Evolutionary conservation across 768 basidiomycete species (phyloP).

Genomic region (Mycena maculata): DNA sequence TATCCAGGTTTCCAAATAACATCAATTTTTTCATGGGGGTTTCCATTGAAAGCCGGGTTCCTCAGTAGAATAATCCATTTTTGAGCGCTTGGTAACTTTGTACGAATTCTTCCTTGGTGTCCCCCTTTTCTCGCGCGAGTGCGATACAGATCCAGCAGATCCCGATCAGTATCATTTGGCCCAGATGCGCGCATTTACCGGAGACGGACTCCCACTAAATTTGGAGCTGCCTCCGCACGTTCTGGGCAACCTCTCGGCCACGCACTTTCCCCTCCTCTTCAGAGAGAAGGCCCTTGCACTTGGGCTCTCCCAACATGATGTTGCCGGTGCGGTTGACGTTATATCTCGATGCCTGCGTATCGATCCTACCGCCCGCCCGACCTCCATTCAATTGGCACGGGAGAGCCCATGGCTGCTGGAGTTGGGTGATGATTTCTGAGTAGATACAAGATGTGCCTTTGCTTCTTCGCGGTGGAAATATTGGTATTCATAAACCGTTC

Average conservation of each 20-base stretch:
- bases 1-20: no score
- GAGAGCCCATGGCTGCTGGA: slow-evolving; percentile 13
- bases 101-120: slow-evolving; percentile 23
- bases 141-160: background rate
- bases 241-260: background rate
- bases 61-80: no score
- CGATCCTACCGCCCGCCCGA: slow-evolving; percentile 3
- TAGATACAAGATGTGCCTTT: no score
- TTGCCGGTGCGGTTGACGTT: slow-evolving; percentile 6
- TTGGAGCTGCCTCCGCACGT: background rate
- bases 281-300: slow-evolving; percentile 1
- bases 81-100: no score
- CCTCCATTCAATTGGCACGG: slow-evolving; percentile 2
- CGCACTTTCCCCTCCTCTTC: background rate
- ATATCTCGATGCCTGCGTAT: slow-evolving; percentile 18
- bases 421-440: slow-evolving; percentile 9
- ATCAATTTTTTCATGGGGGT: no score
- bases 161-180: background rate
- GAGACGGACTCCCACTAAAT: background rate
- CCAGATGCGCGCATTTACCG: slow-evolving; percentile 5
- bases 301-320: slow-evolving; percentile 2
- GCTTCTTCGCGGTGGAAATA: no score
- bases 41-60: no score
- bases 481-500: no score
- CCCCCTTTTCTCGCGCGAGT: slow-evolving; percentile 8